Percentiles rank a stretch among this genome's conserved stretches.
These are phyloP conservation scores for Taxawa tesnikishii DNA, from an alignment of 2,329 filamentous ascomycete genomes.

Conservation along the genomic window DNA sequence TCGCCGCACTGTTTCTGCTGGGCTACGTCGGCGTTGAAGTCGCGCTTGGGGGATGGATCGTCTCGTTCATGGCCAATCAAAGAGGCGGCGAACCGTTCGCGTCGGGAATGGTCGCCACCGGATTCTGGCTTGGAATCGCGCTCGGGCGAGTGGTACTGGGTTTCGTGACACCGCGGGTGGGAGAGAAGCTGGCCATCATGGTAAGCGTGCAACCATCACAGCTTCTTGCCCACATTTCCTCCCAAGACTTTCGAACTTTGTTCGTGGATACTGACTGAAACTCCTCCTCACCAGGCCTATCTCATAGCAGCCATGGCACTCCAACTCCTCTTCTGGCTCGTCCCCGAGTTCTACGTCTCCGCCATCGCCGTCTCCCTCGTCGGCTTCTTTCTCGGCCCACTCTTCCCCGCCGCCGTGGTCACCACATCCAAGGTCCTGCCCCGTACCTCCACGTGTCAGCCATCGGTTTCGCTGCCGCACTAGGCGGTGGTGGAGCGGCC, in stretches of 20 bases:
- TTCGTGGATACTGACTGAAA: too few species aligned
- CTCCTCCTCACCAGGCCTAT: conserved; percentile 49
- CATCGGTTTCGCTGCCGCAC: conserved; percentile 68
- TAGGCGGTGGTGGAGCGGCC: conserved; percentile 63
- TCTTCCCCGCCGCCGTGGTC: conserved; percentile 66
- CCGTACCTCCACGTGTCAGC: conserved; percentile 62
- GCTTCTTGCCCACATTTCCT: too few species aligned
- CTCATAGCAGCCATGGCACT: conserved; percentile 50
- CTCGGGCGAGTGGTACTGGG: conserved; percentile 60
- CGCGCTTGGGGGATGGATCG: conserved; percentile 66
- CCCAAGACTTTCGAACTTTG: too few species aligned
- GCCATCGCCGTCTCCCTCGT: conserved; percentile 59
- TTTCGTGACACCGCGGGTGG: conserved; percentile 61
- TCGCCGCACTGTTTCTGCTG: conserved; percentile 62
- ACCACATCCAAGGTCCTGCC: conserved; percentile 64
- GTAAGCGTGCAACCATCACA: too few species aligned
- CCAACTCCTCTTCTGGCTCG: conserved; percentile 68
- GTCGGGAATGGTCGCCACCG: conserved; percentile 62
- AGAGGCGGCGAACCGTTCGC: conserved; percentile 57
- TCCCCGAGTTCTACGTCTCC: conserved; percentile 63
- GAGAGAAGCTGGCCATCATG: conserved; percentile 50
- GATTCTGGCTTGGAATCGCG: conserved; percentile 77
- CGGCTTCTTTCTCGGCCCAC: conserved; percentile 68
- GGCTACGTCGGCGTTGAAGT: conserved; percentile 72
- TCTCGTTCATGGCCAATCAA: conserved; percentile 75